phyloP scores from a whole-genome alignment of 441 rosid species.

The Aquilaria agallochum region DNA sequence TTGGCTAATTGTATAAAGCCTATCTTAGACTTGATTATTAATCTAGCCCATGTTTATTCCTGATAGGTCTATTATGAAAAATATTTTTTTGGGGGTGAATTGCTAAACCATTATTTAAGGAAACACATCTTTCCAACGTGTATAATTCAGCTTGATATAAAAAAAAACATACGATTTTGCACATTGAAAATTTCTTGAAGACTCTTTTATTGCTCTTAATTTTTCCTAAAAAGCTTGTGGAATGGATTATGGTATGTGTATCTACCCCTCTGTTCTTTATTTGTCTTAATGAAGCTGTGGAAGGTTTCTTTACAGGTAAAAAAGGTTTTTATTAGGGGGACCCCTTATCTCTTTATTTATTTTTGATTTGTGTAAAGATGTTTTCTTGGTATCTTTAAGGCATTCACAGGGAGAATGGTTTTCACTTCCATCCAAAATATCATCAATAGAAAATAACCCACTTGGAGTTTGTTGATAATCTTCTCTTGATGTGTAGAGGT shows the following conservation, averaged over 20 bases:
- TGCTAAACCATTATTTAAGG: too few relatives aligned
- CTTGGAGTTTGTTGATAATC: neutral
- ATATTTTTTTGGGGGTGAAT: too few relatives aligned
- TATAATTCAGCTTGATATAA: too few relatives aligned
- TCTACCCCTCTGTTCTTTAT: neutral
- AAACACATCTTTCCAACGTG: too few relatives aligned
- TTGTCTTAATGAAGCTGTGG: neutral
- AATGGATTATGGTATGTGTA: neutral
- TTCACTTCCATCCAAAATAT: neutral
- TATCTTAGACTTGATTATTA: too few relatives aligned
- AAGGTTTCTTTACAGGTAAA: neutral
- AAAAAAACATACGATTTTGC: too few relatives aligned
- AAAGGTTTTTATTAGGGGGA: neutral
- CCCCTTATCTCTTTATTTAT: neutral
- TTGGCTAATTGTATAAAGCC: too few relatives aligned
- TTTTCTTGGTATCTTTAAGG: neutral
- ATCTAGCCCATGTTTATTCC: too few relatives aligned
- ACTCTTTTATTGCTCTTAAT: neutral
- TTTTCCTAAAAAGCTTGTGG: neutral
- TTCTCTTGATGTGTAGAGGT: neutral
- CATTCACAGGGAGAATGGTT: neutral
- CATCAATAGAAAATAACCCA: neutral
- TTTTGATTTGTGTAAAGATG: neutral
- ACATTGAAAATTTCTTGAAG: neutral
- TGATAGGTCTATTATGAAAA: too few relatives aligned